phyloP scores from a whole-genome alignment of 1,139 yeast genomes.

The Blastobotrys persicus region DNA sequence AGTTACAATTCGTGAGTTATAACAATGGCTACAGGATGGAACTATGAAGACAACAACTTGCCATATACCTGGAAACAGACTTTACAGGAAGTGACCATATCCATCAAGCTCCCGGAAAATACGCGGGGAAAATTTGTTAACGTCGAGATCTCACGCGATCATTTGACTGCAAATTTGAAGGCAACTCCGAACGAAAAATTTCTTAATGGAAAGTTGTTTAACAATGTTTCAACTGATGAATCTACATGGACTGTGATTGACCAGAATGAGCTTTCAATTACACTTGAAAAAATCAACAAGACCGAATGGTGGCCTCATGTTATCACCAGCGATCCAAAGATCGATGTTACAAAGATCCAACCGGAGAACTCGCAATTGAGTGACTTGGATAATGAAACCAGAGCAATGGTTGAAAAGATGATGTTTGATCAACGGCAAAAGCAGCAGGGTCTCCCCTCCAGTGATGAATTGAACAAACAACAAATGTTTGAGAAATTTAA shows the following conservation, averaged over 20 bases:
- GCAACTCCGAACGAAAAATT: constrained; percentile 23
- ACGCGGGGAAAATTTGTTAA: constrained; percentile 40
- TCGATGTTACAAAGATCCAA: constrained; percentile 42
- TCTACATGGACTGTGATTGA: constrained; percentile 46
- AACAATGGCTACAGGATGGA: neutral
- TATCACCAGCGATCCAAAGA: constrained; percentile 42
- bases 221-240: constrained; percentile 37
- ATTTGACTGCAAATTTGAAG: constrained; percentile 32
- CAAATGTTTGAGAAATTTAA: constrained; percentile 41
- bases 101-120: constrained; percentile 35
- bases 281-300: constrained; percentile 41
- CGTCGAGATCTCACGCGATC: constrained; percentile 30
- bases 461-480: constrained; percentile 40
- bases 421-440: constrained; percentile 47
- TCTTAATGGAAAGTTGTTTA: constrained; percentile 39
- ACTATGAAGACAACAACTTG: constrained; percentile 7
- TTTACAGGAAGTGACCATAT: constrained; percentile 42
- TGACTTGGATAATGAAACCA: constrained; percentile 45
- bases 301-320: constrained; percentile 50
- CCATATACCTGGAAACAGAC: constrained; percentile 44
- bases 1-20: neutral
- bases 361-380: constrained; percentile 43
- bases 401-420: constrained; percentile 49
- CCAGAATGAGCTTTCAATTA: constrained; percentile 38
- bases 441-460: constrained; percentile 39